phyloP scores from a whole-genome alignment of 495 filamentous ascomycete species.

The Penicillium dipodomyicola region DNA sequence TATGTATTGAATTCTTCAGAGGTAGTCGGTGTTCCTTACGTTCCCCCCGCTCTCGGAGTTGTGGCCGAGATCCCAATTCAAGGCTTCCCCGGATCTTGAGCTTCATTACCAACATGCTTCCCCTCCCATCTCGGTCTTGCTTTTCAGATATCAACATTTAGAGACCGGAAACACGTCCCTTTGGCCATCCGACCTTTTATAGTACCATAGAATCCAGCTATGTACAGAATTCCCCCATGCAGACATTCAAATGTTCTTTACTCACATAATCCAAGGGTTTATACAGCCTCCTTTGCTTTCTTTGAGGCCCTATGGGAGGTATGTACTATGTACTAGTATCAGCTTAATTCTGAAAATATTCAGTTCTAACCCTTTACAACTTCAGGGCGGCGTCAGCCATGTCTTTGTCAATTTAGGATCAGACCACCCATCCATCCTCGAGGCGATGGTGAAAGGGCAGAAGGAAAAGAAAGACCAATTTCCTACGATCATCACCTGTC shows the following conservation, averaged over 20 bases:
- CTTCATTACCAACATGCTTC: slow-evolving; percentile 6
- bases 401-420: slow-evolving; percentile 94
- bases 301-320: slow-evolving; percentile 91
- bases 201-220: slow-evolving; percentile 2
- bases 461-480: slow-evolving; percentile 64
- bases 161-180: background rate
- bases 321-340: background rate
- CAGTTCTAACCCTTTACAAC: background rate
- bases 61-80: slow-evolving; percentile 5
- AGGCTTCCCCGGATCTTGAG: slow-evolving; percentile 2
- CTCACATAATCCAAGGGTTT: slow-evolving; percentile 38
- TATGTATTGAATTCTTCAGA: background rate
- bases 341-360: background rate
- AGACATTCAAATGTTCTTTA: background rate
- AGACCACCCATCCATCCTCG: slow-evolving; percentile 90
- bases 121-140: background rate
- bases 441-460: slow-evolving; percentile 92
- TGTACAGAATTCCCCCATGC: slow-evolving; percentile 6
- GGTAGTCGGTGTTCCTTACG: background rate
- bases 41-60: slow-evolving; percentile 20
- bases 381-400: slow-evolving; percentile 77
- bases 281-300: slow-evolving; percentile 81
- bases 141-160: background rate
- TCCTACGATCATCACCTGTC: slow-evolving; percentile 87
- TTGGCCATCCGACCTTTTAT: too few species aligned